These are phyloP conservation scores for Melanopsichium pennsylvanicum DNA, from an alignment of 1,284 basidiomycete species.

Conservation along the genomic window DNA sequence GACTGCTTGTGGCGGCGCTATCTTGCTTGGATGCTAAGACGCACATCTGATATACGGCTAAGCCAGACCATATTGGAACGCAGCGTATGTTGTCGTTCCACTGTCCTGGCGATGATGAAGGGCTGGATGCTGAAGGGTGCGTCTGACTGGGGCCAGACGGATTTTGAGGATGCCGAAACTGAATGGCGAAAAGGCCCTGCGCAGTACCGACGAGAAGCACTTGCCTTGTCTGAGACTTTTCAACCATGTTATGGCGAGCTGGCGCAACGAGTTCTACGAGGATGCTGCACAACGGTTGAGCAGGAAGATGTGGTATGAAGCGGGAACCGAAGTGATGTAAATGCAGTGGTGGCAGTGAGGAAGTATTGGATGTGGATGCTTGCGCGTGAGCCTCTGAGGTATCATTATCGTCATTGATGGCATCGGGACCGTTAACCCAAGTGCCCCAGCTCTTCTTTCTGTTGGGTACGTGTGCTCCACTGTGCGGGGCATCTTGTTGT, in stretches of 20 bases:
- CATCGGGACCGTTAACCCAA: conserved; percentile 41
- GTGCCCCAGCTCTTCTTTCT: conserved; percentile 50
- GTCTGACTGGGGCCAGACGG: background rate
- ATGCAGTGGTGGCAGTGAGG: conserved; percentile 33
- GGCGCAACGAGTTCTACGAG: conserved; percentile 29
- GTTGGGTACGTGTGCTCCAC: background rate
- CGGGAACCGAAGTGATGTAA: conserved; percentile 43
- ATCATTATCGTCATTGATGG: conserved; percentile 22
- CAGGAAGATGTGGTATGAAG: conserved; percentile 49
- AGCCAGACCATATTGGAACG: conserved; percentile 43
- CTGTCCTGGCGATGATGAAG: background rate
- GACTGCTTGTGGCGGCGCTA: background rate
- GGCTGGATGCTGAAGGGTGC: background rate
- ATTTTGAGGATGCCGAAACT: conserved; percentile 5
- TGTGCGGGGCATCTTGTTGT: background rate
- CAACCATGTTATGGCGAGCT: background rate
- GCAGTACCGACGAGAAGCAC: conserved; percentile 39
- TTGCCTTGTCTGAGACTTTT: conserved; percentile 1
- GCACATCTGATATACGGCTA: conserved; percentile 53
- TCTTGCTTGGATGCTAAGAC: conserved; percentile 22
- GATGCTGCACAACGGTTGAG: conserved; percentile 50
- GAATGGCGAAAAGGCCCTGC: conserved; percentile 43
- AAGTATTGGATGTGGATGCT: background rate
- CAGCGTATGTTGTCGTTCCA: conserved; percentile 48
- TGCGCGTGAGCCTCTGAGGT: background rate